Evolutionary conservation across 305 asterid genomes (phyloP), one percentile per base, ranked within the genome.

Genomic region (Fraxinus angustifolia): DNA sequence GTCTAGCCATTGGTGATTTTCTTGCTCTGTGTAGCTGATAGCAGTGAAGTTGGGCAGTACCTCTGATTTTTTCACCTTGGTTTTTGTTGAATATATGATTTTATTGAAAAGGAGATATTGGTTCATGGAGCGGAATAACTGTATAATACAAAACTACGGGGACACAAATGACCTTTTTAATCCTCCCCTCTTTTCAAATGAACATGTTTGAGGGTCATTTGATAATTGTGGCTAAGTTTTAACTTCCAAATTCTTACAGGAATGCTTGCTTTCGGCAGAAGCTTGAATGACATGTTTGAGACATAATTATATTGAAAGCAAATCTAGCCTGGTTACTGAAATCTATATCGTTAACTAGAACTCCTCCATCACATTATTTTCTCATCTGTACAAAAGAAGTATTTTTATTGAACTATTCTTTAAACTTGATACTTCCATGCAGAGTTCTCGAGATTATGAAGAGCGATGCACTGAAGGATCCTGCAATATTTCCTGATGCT

Each of bases 391-490:
- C 33, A 62, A 21, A 8, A 62, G 6, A 62, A 21, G 1, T 19
- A 0, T 62, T 62, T 23, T 62, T 21, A 21, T 23, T 62, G 71
- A 21, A 68, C 17, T 68, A 23, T 28, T 28, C 17, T 31, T 31
- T 31, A 28, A 68, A 68, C 40, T 65, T 81, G 82, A 56, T 80
- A 79, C 82, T 72, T 77, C 86, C 80, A 21, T 86, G 86, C 92
- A 96, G 99, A 89, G 99, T 96, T 89, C 90, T 88, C 85, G 95
- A 88, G 79, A 93, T 93, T 84, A 94, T 96, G 98, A 94, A 88
- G 88, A 88, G 84, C 81, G 98, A 96, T 86, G 97, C 97, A 30
- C 87, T 87, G 85, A 88, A 87, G 87, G 99, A 96, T 90, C 98
- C 98, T 85, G 88, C 74, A 78, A 86, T 67, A 85, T 90, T 78